These are phyloP conservation scores for Boletus rubropictus DNA, from an alignment of 768 basidiomycete species.

Conservation along the genomic window DNA sequence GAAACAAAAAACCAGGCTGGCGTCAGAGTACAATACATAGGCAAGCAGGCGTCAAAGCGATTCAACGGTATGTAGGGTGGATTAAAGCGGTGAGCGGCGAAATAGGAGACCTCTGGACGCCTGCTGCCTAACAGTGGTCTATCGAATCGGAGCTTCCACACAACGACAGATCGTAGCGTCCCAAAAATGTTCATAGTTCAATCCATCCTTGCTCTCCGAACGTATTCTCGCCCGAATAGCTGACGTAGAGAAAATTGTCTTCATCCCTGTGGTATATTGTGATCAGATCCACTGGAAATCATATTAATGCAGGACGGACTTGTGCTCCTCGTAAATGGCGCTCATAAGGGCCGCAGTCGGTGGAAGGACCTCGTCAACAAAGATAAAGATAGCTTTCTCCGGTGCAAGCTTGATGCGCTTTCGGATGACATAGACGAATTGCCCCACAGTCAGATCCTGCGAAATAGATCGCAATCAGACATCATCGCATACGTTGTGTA, in stretches of 20 bases:
- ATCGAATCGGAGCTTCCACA: conserved; percentile 20
- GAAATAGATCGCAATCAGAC: conserved; percentile 20
- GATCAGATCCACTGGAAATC: conserved; percentile 24
- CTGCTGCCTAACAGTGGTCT: conserved; percentile 27
- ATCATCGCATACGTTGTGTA: conserved; percentile 14
- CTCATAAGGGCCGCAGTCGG: conserved; percentile 98
- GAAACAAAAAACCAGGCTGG: conserved; percentile 3
- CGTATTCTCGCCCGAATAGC: conserved; percentile 97
- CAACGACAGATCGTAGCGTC: conserved; percentile 19
- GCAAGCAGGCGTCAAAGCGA: conserved; percentile 20
- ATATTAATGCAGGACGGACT: conserved; percentile 50
- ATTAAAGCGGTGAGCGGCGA: conserved; percentile 10
- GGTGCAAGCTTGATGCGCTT: conserved; percentile 99
- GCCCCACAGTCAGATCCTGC: conserved; percentile 93
- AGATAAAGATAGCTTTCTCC: conserved; percentile 99
- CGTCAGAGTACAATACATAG: conserved; percentile 26
- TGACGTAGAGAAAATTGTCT: conserved; percentile 97
- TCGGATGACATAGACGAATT: conserved; percentile 99
- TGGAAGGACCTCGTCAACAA: conserved; percentile 97
- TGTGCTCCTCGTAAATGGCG: conserved; percentile 99
- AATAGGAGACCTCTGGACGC: conserved; percentile 14
- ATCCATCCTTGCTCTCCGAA: conserved; percentile 53
- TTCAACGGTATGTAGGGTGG: conserved; percentile 25
- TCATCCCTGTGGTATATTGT: conserved; percentile 65
- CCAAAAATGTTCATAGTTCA: conserved; percentile 27